Percentiles rank a stretch among this genome's conserved stretches.
phyloP scores from a whole-genome alignment of 306 rosid species.

The Quercus gilva region DNA sequence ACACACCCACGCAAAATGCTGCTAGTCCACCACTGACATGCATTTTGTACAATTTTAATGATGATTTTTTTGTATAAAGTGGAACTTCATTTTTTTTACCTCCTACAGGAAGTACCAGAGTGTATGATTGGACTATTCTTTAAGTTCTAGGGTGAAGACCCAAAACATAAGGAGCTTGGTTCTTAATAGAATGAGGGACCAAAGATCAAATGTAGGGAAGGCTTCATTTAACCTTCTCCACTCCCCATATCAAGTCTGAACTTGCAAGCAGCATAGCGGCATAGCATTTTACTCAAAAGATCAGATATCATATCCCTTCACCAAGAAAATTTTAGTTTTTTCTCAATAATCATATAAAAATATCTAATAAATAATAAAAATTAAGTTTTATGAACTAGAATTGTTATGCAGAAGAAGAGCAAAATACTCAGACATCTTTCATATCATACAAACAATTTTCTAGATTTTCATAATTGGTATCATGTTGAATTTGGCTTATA shows the following conservation, averaged over 20 bases:
- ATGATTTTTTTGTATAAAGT: not conserved
- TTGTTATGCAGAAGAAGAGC: not conserved
- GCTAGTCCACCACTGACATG: no score
- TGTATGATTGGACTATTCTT: not conserved
- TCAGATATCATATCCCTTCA: not conserved
- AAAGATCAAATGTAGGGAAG: not conserved
- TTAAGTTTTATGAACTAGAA: conserved; percentile 14
- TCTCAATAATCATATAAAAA: not conserved
- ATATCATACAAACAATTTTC: conserved; percentile 30
- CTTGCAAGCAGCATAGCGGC: not conserved
- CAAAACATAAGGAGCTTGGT: not conserved
- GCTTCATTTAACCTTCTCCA: not conserved
- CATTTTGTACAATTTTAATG: no score
- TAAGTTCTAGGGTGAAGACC: not conserved
- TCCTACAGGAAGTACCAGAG: not conserved
- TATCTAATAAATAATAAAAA: not conserved
- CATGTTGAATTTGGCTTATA: conserved; percentile 54
- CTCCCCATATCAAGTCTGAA: not conserved
- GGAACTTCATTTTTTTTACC: not conserved
- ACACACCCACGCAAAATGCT: no score
- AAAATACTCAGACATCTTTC: conserved; percentile 24
- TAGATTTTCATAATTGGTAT: conserved; percentile 28
- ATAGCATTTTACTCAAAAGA: not conserved
- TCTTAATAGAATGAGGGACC: not conserved
- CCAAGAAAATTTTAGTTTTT: not conserved